These are phyloP conservation scores for Aureobasidium sp. DNA, from an alignment of 2,329 filamentous ascomycete species.

Conservation along the genomic window DNA sequence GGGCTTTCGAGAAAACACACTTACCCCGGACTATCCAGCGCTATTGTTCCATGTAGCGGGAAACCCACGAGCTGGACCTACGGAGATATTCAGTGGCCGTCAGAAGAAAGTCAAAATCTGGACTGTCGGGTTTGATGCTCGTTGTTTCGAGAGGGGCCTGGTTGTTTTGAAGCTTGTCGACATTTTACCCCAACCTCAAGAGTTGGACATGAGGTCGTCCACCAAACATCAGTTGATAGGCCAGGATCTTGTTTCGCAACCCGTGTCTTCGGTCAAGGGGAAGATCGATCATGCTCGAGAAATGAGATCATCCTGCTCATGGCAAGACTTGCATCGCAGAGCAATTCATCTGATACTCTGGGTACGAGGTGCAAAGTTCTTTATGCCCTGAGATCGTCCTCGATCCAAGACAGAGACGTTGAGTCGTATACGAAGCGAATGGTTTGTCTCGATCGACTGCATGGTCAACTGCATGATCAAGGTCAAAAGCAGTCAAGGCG, in stretches of 20 bases:
- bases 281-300: background rate
- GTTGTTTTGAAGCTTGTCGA: background rate
- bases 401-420: background rate
- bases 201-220: background rate
- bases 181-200: background rate
- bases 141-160: background rate
- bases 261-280: background rate
- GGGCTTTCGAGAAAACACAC: background rate
- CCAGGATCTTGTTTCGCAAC: background rate
- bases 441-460: background rate
- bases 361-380: background rate
- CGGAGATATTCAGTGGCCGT: background rate
- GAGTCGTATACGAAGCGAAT: background rate
- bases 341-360: background rate
- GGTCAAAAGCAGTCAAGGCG: background rate
- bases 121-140: background rate
- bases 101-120: background rate
- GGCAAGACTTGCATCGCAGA: background rate
- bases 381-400: background rate
- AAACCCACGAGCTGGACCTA: background rate
- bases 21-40: background rate
- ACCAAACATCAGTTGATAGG: background rate
- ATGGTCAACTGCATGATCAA: background rate
- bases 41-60: conserved; percentile 7
- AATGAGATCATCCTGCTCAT: background rate